Evolutionary conservation across 768 basidiomycete genomes (phyloP).

Genomic region (Mycena indigotica): DNA sequence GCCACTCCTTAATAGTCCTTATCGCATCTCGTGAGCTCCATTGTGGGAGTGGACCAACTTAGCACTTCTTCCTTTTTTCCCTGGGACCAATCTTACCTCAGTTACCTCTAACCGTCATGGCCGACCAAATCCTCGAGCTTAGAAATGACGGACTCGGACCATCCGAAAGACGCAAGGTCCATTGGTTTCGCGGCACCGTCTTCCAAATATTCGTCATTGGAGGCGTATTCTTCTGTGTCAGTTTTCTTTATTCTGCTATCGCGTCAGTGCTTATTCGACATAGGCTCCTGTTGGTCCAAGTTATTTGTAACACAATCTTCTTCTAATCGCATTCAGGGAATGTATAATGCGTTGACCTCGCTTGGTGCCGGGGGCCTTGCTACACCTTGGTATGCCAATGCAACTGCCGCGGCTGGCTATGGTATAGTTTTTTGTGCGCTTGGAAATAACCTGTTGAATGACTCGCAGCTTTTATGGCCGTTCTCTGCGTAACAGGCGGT

Average conservation of each 20-base stretch:
- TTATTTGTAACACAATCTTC: neutral
- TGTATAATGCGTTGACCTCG: slow-evolving; percentile 36
- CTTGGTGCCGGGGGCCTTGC: slow-evolving; percentile 36
- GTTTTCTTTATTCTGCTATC: slow-evolving; percentile 11
- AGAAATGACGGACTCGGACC: neutral
- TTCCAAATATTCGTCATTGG: slow-evolving; percentile 37
- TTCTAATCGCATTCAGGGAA: slow-evolving; percentile 25
- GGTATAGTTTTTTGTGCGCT: too few relatives aligned
- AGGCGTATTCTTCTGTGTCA: slow-evolving; percentile 33
- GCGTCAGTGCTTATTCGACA: neutral
- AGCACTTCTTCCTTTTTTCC: too few relatives aligned
- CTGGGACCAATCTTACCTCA: too few relatives aligned
- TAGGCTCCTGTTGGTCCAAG: slow-evolving; percentile 31
- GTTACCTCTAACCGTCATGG: neutral
- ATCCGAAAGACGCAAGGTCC: slow-evolving; percentile 27
- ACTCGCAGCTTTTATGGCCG: slow-evolving; percentile 32
- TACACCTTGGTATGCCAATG: slow-evolving; percentile 37
- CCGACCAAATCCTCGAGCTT: neutral
- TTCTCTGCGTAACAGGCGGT: slow-evolving; percentile 33
- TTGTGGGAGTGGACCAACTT: too few relatives aligned
- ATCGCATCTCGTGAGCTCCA: too few relatives aligned
- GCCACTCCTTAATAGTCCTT: too few relatives aligned
- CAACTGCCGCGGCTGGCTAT: slow-evolving; percentile 35
- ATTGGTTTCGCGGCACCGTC: slow-evolving; percentile 35
- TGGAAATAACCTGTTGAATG: neutral